These are phyloP conservation scores for Straminergon stramineum DNA, from an alignment of 225 moss, liverwort and hornwort species.

Conservation along the genomic window DNA sequence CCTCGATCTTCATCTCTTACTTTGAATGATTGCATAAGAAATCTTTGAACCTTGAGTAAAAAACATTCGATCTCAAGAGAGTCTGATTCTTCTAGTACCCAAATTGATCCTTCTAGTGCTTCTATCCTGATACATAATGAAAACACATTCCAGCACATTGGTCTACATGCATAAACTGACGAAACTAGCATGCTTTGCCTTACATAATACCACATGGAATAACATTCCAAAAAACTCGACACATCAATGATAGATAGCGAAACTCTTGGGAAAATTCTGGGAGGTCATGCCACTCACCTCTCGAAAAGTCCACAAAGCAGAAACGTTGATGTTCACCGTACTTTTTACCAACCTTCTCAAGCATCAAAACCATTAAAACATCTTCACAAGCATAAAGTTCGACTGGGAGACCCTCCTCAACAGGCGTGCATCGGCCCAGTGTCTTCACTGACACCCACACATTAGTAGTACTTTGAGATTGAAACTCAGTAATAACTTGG, in stretches of 20 bases:
- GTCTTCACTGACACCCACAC: neutral
- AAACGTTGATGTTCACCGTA: neutral
- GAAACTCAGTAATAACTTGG: neutral
- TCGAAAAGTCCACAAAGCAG: neutral
- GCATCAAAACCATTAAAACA: neutral
- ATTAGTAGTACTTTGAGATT: neutral
- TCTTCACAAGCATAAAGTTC: neutral
- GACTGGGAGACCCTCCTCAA: neutral
- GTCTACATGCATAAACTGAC: neutral
- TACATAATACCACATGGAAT: too few species aligned
- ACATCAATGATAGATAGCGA: neutral
- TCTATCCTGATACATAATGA: neutral
- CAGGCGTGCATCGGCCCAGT: neutral
- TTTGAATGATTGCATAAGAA: neutral
- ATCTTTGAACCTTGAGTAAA: neutral
- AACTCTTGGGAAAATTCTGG: neutral
- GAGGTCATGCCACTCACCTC: neutral
- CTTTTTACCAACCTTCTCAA: neutral
- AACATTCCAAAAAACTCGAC: neutral
- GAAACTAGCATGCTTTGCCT: neutral
- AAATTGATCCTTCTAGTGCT: neutral
- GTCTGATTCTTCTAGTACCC: too few species aligned
- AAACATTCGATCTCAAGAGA: neutral
- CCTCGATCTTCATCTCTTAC: neutral
- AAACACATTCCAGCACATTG: neutral